Conservation (phyloP, 2,329 filamentous ascomycete genomes). For the Aspergillus fischeri region DNA sequence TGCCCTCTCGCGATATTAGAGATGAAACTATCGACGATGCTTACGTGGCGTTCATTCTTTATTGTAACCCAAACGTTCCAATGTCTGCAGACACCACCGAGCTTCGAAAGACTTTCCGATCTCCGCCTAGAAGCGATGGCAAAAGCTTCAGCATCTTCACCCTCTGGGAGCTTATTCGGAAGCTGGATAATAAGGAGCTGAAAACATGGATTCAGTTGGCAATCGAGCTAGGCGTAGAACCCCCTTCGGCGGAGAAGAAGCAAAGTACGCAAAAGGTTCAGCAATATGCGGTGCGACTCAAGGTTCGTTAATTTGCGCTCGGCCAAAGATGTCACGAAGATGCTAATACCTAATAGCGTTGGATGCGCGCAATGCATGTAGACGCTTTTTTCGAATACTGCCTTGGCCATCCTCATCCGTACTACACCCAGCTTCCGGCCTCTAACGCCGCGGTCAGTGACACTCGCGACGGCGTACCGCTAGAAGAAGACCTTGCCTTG, state of each 20-base stretch:
- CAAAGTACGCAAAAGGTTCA: conserved; percentile 92
- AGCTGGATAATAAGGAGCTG: conserved; percentile 75
- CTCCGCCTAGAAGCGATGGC: conserved; percentile 79
- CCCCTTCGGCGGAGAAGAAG: conserved; percentile 73
- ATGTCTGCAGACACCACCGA: conserved; percentile 65
- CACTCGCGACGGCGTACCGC: conserved; percentile 72
- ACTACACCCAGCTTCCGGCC: conserved; percentile 72
- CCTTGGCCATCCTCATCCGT: conserved; percentile 69
- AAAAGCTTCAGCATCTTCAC: conserved; percentile 77
- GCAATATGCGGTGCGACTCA: conserved; percentile 87
- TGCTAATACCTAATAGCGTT: conserved; percentile 55
- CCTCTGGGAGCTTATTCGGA: conserved; percentile 73
- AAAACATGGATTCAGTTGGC: conserved; percentile 91
- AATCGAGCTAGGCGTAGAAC: conserved; percentile 81
- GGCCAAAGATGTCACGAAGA: not conserved
- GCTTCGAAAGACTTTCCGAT: conserved; percentile 71
- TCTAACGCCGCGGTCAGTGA: conserved; percentile 59
- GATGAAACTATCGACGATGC: conserved; percentile 72
- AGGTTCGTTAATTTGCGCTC: conserved; percentile 52
- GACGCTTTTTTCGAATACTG: conserved; percentile 94
- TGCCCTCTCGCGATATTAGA: conserved; percentile 67
- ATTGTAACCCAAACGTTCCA: conserved; percentile 81
- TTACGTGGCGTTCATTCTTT: conserved; percentile 79
- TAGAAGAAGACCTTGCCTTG: conserved; percentile 85
- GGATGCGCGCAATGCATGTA: conserved; percentile 96